Evolutionary conservation across 2,329 filamentous ascomycete genomes (phyloP).

Genomic region (Geosmithia flava): DNA sequence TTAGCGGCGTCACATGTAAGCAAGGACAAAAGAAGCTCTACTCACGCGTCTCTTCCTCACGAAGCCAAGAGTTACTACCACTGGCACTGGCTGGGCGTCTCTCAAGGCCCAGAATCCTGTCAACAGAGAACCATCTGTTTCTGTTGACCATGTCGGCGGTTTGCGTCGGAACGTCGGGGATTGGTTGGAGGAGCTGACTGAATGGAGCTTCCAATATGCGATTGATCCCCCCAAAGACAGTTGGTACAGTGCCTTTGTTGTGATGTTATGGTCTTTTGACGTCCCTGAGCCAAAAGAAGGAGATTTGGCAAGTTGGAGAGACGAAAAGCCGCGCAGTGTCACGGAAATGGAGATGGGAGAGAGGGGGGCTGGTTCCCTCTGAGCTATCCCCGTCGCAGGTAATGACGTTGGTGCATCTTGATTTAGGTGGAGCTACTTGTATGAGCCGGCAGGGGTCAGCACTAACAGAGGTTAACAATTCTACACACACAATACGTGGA

Average conservation of each 20-base stretch:
- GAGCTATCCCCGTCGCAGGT: not conserved
- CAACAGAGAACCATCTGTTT: slow-evolving; percentile 6
- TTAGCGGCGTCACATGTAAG: not conserved
- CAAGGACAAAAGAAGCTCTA: slow-evolving; percentile 2
- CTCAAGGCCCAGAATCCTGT: slow-evolving; percentile 14
- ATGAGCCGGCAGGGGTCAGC: not conserved
- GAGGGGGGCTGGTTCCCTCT: not conserved
- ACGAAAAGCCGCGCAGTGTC: not conserved
- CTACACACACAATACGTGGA: too few relatives aligned
- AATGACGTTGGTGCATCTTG: not conserved
- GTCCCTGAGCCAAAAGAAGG: too few relatives aligned
- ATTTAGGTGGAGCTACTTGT: not conserved
- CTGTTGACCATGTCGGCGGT: not conserved
- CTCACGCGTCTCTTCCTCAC: slow-evolving; percentile 32
- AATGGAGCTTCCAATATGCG: not conserved
- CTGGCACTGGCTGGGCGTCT: slow-evolving; percentile 5
- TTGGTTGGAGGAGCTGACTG: too few relatives aligned
- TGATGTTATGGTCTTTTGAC: too few relatives aligned
- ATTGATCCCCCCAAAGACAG: not conserved
- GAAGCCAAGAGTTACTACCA: slow-evolving; percentile 20
- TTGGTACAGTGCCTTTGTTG: not conserved
- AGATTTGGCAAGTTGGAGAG: not conserved
- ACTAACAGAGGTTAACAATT: not conserved
- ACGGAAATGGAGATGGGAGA: not conserved
- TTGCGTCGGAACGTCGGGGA: not conserved